Conservation (phyloP, 2,329 filamentous ascomycete species). For the Exophiala mesophila region DNA sequence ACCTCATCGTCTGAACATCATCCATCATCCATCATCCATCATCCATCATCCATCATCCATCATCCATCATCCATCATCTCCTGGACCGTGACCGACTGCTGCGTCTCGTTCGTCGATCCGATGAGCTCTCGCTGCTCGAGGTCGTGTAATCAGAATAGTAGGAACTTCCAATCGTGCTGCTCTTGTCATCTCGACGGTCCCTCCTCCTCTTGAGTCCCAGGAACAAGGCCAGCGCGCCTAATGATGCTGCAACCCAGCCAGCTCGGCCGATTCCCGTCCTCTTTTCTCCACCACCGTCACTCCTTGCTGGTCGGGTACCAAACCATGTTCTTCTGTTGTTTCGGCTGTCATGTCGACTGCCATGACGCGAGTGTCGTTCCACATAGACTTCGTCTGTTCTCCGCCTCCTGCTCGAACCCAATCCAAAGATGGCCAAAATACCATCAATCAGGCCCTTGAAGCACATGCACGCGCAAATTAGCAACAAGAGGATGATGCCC, state of each 20-base stretch:
- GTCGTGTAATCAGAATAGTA: conserved; percentile 39
- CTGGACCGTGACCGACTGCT: conserved; percentile 27
- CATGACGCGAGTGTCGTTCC: conserved; percentile 30
- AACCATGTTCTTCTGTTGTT: conserved; percentile 36
- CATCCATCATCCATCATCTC: conserved; percentile 6
- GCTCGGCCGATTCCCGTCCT: conserved; percentile 35
- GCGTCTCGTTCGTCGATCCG: conserved; percentile 35
- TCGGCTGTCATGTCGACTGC: conserved; percentile 17
- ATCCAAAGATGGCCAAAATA: conserved; percentile 40
- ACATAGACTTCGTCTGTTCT: conserved; percentile 37
- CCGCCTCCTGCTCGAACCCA: conserved; percentile 30
- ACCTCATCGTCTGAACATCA: no score
- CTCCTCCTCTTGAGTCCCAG: conserved; percentile 43
- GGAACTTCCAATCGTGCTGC: conserved; percentile 33
- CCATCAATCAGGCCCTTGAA: conserved; percentile 38
- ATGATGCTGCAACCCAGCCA: conserved; percentile 38
- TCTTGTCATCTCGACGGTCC: conserved; percentile 35
- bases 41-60: no score
- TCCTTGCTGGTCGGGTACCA: conserved; percentile 34
- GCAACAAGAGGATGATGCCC: conserved; percentile 41
- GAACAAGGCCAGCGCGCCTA: conserved; percentile 42
- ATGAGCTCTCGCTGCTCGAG: conserved; percentile 41
- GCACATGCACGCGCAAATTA: conserved; percentile 42
- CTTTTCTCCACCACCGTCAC: conserved; percentile 31
- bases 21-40: no score